Evolutionary conservation across 1,284 basidiomycete species (phyloP).

Genomic region (Cutaneotrichosporon dermatis): DNA sequence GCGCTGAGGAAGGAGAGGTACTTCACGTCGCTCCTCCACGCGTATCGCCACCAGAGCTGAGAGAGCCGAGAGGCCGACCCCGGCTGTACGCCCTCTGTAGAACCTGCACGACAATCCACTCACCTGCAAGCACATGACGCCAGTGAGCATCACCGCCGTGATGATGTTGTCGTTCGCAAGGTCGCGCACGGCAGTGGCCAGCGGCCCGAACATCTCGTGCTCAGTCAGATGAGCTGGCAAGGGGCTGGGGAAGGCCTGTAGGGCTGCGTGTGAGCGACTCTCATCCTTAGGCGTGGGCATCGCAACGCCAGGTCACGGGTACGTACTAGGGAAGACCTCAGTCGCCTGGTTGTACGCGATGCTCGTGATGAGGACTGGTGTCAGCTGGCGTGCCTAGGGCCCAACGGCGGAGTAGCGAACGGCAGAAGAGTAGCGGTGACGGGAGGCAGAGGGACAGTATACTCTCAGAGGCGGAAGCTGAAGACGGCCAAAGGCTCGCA

Average conservation of each 20-base stretch:
- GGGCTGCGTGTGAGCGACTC: slow-evolving; percentile 21
- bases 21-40: no score
- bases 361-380: slow-evolving; percentile 36
- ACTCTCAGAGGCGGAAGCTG: no score
- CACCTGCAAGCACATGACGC: slow-evolving; percentile 46
- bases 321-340: slow-evolving; percentile 38
- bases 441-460: no score
- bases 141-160: slow-evolving; percentile 46
- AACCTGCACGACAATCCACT: slow-evolving; percentile 1
- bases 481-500: no score
- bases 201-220: slow-evolving; percentile 33
- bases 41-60: no score
- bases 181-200: slow-evolving; percentile 38
- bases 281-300: no score
- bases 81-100: no score
- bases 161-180: slow-evolving; percentile 46
- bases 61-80: no score
- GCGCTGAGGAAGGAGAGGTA: no score
- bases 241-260: slow-evolving; percentile 32
- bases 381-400: not conserved
- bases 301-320: no score
- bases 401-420: no score
- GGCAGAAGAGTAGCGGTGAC: no score
- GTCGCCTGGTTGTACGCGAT: slow-evolving; percentile 41
- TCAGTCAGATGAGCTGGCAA: slow-evolving; percentile 26